Percentiles rank a stretch among this genome's conserved stretches.
Conservation (phyloP, 352 stramenopile species). For the Phytophthora gonapodyides region DNA sequence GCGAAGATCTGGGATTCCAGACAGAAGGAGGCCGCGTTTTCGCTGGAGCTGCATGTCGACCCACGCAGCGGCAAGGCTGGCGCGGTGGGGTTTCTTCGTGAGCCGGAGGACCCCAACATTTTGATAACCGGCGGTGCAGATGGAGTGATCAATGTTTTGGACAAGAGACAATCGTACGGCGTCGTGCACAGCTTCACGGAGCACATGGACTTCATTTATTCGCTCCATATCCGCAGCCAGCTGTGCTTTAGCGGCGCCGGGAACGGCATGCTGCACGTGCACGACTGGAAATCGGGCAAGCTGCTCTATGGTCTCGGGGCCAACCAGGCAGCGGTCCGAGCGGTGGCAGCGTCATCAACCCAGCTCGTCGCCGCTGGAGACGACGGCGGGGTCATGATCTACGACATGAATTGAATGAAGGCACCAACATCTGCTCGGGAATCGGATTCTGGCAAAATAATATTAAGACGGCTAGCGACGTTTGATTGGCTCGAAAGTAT, state of each 20-base stretch:
- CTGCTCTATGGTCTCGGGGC: conserved; percentile 85
- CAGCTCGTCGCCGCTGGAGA: conserved; percentile 78
- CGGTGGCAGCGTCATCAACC: conserved; percentile 54
- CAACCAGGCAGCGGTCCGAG: conserved; percentile 79
- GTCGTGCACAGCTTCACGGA: conserved; percentile 64
- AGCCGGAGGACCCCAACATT: conserved; percentile 50
- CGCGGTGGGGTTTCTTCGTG: conserved; percentile 69
- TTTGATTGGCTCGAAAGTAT: no score
- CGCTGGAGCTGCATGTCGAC: conserved; percentile 63
- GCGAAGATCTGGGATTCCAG: conserved; percentile 79
- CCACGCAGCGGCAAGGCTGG: conserved; percentile 60
- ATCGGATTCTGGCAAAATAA: no score
- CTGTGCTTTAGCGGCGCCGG: conserved; percentile 84
- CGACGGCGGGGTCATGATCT: conserved; percentile 83
- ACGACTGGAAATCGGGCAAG: conserved; percentile 71
- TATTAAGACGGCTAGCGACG: no score
- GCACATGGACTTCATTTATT: conserved; percentile 91
- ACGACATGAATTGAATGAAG: conserved; percentile 64
- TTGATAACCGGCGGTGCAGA: conserved; percentile 79
- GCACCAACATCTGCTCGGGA: no score
- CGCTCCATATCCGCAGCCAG: conserved; percentile 60
- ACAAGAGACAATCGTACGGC: conserved; percentile 59
- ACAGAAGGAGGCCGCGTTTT: conserved; percentile 35
- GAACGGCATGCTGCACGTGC: conserved; percentile 86
- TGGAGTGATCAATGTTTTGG: conserved; percentile 76